Evolutionary conservation across 2,329 filamentous ascomycete genomes (phyloP).

Genomic region (Aspergillus calidoustus): DNA sequence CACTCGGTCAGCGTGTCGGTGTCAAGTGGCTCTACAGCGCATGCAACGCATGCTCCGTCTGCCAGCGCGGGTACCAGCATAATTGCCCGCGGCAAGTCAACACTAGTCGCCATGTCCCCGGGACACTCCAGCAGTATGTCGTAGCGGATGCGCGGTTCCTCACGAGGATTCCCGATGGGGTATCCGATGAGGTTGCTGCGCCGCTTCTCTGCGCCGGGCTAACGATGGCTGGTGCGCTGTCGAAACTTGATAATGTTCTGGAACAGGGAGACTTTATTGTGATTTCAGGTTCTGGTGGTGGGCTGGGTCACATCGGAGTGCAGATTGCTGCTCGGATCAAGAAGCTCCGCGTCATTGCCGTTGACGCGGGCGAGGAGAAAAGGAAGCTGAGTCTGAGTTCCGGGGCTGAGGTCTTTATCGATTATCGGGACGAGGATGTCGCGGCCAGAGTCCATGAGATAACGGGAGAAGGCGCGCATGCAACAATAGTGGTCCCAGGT

Average conservation of each 20-base stretch:
- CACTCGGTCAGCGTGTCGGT: conserved; percentile 27
- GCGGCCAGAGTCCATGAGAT: background rate
- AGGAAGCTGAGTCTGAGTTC: background rate
- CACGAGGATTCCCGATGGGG: conserved; percentile 24
- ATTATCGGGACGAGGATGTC: background rate
- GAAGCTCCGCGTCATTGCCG: background rate
- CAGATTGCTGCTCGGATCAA: background rate
- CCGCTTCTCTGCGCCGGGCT: background rate
- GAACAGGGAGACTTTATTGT: background rate
- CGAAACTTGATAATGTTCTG: background rate
- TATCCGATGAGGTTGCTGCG: conserved; percentile 6
- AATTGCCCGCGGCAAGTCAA: conserved; percentile 27
- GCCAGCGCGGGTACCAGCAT: conserved; percentile 24
- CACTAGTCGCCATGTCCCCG: conserved; percentile 30
- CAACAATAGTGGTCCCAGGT: background rate
- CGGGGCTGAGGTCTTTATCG: background rate
- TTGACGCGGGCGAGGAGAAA: background rate
- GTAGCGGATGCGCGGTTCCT: conserved; percentile 30
- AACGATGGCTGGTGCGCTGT: background rate
- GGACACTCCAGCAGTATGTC: conserved; percentile 33
- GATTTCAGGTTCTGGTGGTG: background rate
- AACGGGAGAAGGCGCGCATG: background rate
- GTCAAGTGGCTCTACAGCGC: conserved; percentile 34
- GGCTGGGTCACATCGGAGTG: background rate
- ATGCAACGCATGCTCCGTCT: conserved; percentile 28